Conservation (phyloP, 345 rosid genomes). For the Brassica incana region DNA sequence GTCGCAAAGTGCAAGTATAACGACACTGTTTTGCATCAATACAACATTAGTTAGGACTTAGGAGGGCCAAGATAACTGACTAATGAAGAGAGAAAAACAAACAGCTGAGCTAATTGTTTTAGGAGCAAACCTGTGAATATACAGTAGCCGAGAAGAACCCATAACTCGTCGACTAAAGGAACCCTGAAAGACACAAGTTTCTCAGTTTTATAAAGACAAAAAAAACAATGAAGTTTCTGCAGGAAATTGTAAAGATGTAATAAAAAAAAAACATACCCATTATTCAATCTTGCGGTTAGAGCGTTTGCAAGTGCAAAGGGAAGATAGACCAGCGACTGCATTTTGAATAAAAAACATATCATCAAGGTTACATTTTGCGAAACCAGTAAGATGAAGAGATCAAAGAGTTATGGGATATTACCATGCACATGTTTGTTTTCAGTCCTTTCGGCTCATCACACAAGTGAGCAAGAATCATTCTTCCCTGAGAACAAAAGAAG, state of each 20-base stretch:
- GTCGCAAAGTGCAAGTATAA: slow-evolving; percentile 90
- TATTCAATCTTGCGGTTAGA: slow-evolving; percentile 87
- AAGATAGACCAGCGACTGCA: slow-evolving; percentile 86
- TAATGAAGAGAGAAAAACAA: neutral
- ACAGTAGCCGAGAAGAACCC: slow-evolving; percentile 96
- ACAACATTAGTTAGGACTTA: neutral
- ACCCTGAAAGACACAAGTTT: slow-evolving; percentile 49
- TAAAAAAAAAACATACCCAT: slow-evolving; percentile 59
- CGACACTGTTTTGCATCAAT: slow-evolving; percentile 45
- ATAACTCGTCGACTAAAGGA: slow-evolving; percentile 84
- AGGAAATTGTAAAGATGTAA: neutral
- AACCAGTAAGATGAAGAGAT: slow-evolving; percentile 4
- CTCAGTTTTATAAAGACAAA: neutral
- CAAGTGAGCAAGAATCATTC: slow-evolving; percentile 98
- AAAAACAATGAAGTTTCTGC: neutral
- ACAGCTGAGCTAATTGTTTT: neutral
- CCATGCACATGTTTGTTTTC: slow-evolving; percentile 99
- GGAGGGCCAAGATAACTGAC: no score
- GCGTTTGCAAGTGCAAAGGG: slow-evolving; percentile 95
- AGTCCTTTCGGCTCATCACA: slow-evolving; percentile 99
- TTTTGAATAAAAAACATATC: neutral
- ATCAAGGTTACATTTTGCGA: neutral
- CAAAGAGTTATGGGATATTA: slow-evolving; percentile 34
- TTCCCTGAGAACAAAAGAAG: slow-evolving; percentile 62
- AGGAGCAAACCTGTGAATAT: slow-evolving; percentile 62